Percentiles rank a stretch among this genome's conserved stretches.
These are phyloP conservation scores for Dactylellina cionopaga DNA, from an alignment of 2,329 filamentous ascomycete species.

Conservation along the genomic window DNA sequence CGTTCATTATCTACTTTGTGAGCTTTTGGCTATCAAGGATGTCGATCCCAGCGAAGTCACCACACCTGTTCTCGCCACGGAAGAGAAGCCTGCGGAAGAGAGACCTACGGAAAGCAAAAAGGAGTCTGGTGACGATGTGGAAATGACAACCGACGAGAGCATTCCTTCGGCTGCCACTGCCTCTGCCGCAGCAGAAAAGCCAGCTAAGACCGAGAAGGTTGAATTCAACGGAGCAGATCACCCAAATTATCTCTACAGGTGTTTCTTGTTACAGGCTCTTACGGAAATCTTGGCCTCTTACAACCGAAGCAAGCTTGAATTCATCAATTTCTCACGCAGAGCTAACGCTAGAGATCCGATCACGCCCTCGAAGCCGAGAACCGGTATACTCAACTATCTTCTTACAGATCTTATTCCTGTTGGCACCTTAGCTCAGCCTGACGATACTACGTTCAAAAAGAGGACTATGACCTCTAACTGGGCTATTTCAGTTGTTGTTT, in stretches of 20 bases:
- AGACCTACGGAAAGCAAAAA: slow-evolving; percentile 28
- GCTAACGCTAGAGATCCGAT: slow-evolving; percentile 78
- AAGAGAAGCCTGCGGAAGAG: slow-evolving; percentile 43
- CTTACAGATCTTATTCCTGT: slow-evolving; percentile 79
- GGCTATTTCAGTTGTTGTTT: slow-evolving; percentile 85
- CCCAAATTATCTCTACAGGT: slow-evolving; percentile 94
- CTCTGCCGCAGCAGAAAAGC: slow-evolving; percentile 60
- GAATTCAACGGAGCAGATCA: slow-evolving; percentile 91
- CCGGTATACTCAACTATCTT: slow-evolving; percentile 91
- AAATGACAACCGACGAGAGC: slow-evolving; percentile 62
- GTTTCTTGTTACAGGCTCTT: slow-evolving; percentile 91
- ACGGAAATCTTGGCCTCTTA: slow-evolving; percentile 91
- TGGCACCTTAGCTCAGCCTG: slow-evolving; percentile 70
- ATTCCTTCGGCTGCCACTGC: slow-evolving; percentile 58
- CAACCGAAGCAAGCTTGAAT: slow-evolving; percentile 94
- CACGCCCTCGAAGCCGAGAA: slow-evolving; percentile 92
- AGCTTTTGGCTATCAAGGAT: slow-evolving; percentile 72
- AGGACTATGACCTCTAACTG: slow-evolving; percentile 83
- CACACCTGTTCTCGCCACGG: slow-evolving; percentile 48
- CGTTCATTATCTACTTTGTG: slow-evolving; percentile 91
- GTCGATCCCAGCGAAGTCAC: slow-evolving; percentile 58
- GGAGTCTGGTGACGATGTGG: slow-evolving; percentile 62
- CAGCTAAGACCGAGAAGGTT: slow-evolving; percentile 75
- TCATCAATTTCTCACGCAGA: slow-evolving; percentile 98
- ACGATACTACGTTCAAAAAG: slow-evolving; percentile 83